A percentile compares a stretch with the other conserved stretches of the same genome.
These are phyloP conservation scores for Fusarium dimerum DNA, from an alignment of 2,329 filamentous ascomycete genomes.

Conservation along the genomic window DNA sequence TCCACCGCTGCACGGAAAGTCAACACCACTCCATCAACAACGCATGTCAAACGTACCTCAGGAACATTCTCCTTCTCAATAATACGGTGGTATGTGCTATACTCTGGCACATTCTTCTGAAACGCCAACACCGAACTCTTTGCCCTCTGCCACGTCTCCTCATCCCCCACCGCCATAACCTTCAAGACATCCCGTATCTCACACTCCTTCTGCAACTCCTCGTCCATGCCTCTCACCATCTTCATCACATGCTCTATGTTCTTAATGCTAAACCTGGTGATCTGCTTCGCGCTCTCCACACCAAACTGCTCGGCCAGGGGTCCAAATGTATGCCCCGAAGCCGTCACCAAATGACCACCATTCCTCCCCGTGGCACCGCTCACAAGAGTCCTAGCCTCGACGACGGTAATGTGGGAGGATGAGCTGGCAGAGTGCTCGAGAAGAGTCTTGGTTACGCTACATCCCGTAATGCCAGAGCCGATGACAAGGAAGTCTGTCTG, in stretches of 20 bases:
- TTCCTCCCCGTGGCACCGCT: conserved; percentile 35
- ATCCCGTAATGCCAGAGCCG: conserved; percentile 35
- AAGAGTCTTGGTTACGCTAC: conserved; percentile 26
- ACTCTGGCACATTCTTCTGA: conserved; percentile 15
- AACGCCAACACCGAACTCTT: conserved; percentile 19
- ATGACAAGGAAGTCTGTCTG: conserved; percentile 29
- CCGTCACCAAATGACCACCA: conserved; percentile 28
- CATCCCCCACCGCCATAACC: conserved; percentile 22
- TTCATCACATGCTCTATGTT: conserved; percentile 34
- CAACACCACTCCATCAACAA: not conserved
- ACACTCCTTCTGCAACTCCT: conserved; percentile 13
- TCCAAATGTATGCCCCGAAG: conserved; percentile 41
- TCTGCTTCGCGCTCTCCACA: conserved; percentile 37
- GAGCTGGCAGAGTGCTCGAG: conserved; percentile 17
- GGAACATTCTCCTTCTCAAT: conserved; percentile 12
- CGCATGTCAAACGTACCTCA: not conserved
- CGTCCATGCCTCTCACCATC: conserved; percentile 17
- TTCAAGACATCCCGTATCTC: conserved; percentile 21
- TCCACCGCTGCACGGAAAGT: conserved; percentile 17
- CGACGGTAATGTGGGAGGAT: conserved; percentile 17
- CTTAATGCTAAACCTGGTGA: conserved; percentile 43
- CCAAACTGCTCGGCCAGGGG: conserved; percentile 32
- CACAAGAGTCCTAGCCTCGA: conserved; percentile 31
- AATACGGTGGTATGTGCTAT: conserved; percentile 17
- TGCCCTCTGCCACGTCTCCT: conserved; percentile 14